Base-by-base conservation (phyloP, 495 filamentous ascomycete genomes). In the Neurospora cerealis region DNA sequence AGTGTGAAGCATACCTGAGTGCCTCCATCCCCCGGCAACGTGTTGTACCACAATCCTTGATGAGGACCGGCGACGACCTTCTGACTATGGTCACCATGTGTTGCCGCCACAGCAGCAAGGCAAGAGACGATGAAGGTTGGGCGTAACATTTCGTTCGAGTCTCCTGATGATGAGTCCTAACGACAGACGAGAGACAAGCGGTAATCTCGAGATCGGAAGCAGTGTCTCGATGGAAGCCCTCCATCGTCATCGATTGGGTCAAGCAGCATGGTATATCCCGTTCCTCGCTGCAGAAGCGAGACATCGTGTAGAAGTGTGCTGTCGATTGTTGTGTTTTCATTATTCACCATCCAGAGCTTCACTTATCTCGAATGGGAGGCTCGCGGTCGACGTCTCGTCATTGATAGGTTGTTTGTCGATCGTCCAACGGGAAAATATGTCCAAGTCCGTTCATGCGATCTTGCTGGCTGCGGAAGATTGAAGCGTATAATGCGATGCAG, bases 1-100 rank as follows among this genome's bases (percentile, higher is more conserved):
- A 72, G 5, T 6, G 37, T 28, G 44, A 28, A 71, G 72, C 77
- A 28, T 77, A 86, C 86, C 82, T 88, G 87, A 37, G 86, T 89
- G 46, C 87, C 87, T 15, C 87, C 87, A 75, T 89, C 87, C 62
- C 87, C 87, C 0, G 87, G 87, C 6, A 89, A 76, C 8, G 77
- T 84, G 74, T 87, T 88, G 76, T 88, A 88, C 87, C 87, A 88
- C 21, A 88, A 75, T 9, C 82, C 80, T 71, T 84, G 79, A 77
- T 86, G 85, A 19, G 87, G 87, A 0, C 87, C 87, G 6, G 81
- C 75, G n/a, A 86, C 78, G 39, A 77, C 70, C 72, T 82, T 78
- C 72, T 87, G 85, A 36, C 82, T 72, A 48, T 79, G 76, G 60
- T 81, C 77, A 15, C 71, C 78, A 71, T 83, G 83, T 44, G 81